A percentile compares a stretch with the other conserved stretches of the same genome.
Conservation (phyloP, 371 early-diverging fungal species). For the Apophysomyces sp. region DNA sequence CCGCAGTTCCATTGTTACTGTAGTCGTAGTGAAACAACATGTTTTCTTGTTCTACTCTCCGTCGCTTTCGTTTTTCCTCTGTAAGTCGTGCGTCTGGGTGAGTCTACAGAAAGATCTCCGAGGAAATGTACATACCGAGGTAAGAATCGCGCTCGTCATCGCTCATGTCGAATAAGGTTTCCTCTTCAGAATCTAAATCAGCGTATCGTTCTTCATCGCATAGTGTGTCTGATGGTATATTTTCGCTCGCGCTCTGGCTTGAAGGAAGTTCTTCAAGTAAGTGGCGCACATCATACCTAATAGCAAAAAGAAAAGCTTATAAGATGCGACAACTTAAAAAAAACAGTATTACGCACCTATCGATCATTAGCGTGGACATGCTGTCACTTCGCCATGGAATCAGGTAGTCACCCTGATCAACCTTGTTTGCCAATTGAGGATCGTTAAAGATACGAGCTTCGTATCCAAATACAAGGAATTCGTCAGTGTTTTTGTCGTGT, state of each 20-base stretch:
- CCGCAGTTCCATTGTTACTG: neutral
- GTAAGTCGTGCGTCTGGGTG: neutral
- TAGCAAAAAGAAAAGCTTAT: too few species aligned
- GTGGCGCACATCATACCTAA: constrained; percentile 25
- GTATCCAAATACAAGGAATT: constrained; percentile 25
- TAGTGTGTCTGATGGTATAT: neutral
- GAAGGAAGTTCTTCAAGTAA: constrained; percentile 11
- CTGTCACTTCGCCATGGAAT: constrained; percentile 20
- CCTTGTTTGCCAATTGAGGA: constrained; percentile 8
- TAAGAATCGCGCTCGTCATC: constrained; percentile 19
- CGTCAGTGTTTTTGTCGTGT: neutral
- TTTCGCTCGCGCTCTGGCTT: neutral
- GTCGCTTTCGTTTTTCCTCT: constrained; percentile 14
- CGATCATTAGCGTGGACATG: constrained; percentile 5
- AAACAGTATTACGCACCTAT: constrained; percentile 11
- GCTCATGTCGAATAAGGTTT: constrained; percentile 14
- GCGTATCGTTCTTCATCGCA: constrained; percentile 22
- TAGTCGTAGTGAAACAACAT: constrained; percentile 9
- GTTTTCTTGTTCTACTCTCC: constrained; percentile 12
- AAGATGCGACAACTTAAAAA: too few species aligned
- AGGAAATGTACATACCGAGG: constrained; percentile 9
- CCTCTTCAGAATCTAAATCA: constrained; percentile 29
- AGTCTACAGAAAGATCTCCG: neutral
- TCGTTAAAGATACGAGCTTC: constrained; percentile 24
- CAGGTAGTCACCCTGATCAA: constrained; percentile 18